Percentiles rank a stretch among this genome's conserved stretches.
These are phyloP conservation scores for Russula vinacea DNA, from an alignment of 768 basidiomycete species.

Conservation along the genomic window DNA sequence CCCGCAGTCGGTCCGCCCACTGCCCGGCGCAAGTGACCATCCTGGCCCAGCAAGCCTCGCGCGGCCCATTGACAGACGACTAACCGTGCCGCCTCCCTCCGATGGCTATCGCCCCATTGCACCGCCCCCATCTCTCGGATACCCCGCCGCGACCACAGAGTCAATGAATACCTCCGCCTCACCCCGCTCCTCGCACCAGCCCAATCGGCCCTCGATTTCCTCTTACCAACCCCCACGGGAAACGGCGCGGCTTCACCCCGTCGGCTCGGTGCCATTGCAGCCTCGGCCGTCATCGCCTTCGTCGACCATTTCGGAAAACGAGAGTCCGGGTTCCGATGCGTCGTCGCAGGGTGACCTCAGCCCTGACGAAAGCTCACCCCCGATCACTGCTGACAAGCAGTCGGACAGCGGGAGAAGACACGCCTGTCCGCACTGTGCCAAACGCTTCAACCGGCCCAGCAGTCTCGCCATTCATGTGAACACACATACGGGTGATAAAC, in stretches of 20 bases:
- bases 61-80: constrained; percentile 19
- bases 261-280: constrained; percentile 3
- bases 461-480: constrained; percentile 64
- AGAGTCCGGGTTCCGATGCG: too few relatives aligned
- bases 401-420: constrained; percentile 35
- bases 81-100: constrained; percentile 5
- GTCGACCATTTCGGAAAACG: background rate
- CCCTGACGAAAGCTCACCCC: background rate
- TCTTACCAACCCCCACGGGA: constrained; percentile 16
- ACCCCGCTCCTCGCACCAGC: constrained; percentile 14
- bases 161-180: constrained; percentile 5
- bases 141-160: background rate
- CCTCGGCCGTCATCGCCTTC: constrained; percentile 22
- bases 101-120: constrained; percentile 17
- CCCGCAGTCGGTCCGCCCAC: constrained; percentile 9
- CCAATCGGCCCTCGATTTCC: constrained; percentile 8
- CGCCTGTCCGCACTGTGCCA: constrained; percentile 48
- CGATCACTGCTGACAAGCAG: constrained; percentile 22
- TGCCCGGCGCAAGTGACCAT: constrained; percentile 12
- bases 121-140: constrained; percentile 5
- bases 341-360: too few relatives aligned
- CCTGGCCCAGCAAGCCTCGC: background rate
- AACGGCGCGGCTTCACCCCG: constrained; percentile 19
- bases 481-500: constrained; percentile 66
- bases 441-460: constrained; percentile 67